Evolutionary conservation across 2,329 filamentous ascomycete genomes (phyloP), one percentile per base, ranked within the genome.

Genomic region (Huntiella decipiens): DNA sequence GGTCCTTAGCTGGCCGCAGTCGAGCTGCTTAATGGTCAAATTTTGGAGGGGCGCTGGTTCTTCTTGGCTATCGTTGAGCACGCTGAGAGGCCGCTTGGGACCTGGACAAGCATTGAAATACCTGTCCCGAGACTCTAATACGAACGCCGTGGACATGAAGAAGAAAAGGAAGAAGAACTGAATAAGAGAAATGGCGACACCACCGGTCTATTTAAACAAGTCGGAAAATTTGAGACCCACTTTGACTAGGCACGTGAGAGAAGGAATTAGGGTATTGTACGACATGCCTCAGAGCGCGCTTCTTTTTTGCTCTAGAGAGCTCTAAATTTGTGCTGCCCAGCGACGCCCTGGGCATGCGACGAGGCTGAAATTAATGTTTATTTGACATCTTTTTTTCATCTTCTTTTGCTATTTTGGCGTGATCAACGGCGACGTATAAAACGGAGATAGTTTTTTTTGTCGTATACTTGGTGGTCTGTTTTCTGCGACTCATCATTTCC

Each of bases 71-170:
- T 86, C 84, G 79, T 87, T 74, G 86, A 98, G 91, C 91, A 84
- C 88, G 87, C 83, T 68, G 68, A 81, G 87, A 82, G 73, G 69
- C 79, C 74, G 66, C 70, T 63, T 63, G 70, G 77, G 74, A 79
- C 74, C 84, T 92, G 82, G 84, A 82, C 77, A 86, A 85, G 82
- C 74, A 96, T 73, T 84, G 83, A 87, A 60, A 60, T 63, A 76
- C 82, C 77, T 82, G 77, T 77, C 82, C 82, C 87, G 88, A 92
- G 91, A 98, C 91, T 98, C 91, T 96, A 96, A 88, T 82, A 83
- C 82, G 76, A 79, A 82, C 79, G 85, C 79, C 77, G 42, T 60
- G 70, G 76, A 84, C 78, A 84, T 83, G 88, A 69, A 64, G 67
- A 66, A 63, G 62, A 67, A 63, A 61, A 64, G 65, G 68, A 65